Evolutionary conservation across 2,329 filamentous ascomycete species (phyloP).

Genomic region (Teratosphaeria destructans): DNA sequence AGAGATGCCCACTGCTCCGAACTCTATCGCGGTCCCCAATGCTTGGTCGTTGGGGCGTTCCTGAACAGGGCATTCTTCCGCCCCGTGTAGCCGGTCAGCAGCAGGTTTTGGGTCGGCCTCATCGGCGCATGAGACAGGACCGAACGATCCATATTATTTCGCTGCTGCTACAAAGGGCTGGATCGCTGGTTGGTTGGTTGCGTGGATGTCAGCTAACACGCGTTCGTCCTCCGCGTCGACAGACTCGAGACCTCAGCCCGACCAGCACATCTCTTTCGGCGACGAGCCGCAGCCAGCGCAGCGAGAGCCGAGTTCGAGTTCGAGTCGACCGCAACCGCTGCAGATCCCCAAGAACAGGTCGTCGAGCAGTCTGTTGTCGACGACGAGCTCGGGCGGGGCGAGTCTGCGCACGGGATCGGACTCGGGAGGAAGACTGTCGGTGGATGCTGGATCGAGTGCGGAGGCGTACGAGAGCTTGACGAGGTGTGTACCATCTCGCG

Average conservation of each 20-base stretch:
- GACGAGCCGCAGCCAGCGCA: neutral
- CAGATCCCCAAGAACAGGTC: slow-evolving; percentile 39
- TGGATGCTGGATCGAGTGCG: slow-evolving; percentile 57
- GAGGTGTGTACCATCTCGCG: slow-evolving; percentile 51
- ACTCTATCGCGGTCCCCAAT: neutral
- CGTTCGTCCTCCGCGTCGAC: neutral
- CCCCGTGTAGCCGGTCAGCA: neutral
- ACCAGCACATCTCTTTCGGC: neutral
- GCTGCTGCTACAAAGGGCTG: neutral
- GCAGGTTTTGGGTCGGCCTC: neutral
- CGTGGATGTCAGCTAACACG: neutral
- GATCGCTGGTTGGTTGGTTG: neutral
- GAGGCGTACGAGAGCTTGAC: slow-evolving; percentile 58
- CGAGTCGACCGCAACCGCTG: slow-evolving; percentile 7
- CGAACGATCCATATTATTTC: neutral
- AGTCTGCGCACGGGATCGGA: slow-evolving; percentile 42
- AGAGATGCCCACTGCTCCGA: neutral
- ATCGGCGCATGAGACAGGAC: neutral
- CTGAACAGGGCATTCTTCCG: neutral
- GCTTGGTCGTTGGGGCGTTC: neutral
- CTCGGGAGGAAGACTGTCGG: slow-evolving; percentile 57
- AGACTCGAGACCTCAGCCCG: neutral
- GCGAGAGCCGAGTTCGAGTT: neutral
- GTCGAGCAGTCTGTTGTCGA: slow-evolving; percentile 36
- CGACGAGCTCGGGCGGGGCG: slow-evolving; percentile 13